These are phyloP conservation scores for Sporisorium iseilematis-ciliati DNA, from an alignment of 1,284 basidiomycete species.

Conservation along the genomic window DNA sequence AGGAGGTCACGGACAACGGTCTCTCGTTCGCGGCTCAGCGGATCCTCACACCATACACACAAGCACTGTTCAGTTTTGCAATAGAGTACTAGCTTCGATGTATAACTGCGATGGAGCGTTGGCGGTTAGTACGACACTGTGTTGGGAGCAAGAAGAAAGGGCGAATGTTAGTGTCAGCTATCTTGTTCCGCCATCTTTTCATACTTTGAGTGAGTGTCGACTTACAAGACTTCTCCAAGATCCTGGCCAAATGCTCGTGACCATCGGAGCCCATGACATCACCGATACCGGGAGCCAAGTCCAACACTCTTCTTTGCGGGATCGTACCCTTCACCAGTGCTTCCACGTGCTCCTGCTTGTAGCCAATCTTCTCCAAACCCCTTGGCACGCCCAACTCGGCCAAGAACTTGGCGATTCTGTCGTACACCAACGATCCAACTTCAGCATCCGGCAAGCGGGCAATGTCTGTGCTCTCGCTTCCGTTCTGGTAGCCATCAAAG, in stretches of 20 bases:
- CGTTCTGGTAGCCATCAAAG: constrained; percentile 74
- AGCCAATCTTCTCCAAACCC: constrained; percentile 87
- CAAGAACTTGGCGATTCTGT: constrained; percentile 90
- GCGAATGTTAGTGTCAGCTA: background rate
- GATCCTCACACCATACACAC: too few relatives aligned
- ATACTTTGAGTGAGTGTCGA: background rate
- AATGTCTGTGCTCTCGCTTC: constrained; percentile 43
- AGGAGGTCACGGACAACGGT: too few relatives aligned
- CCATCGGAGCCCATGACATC: constrained; percentile 76
- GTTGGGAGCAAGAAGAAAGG: background rate
- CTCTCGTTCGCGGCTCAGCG: too few relatives aligned
- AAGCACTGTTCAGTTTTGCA: too few relatives aligned
- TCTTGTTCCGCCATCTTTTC: background rate
- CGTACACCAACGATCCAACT: constrained; percentile 84
- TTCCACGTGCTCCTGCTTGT: constrained; percentile 71
- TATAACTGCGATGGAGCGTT: too few relatives aligned
- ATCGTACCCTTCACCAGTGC: constrained; percentile 85
- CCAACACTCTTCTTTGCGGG: constrained; percentile 86
- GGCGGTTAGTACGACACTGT: too few relatives aligned
- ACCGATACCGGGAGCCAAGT: constrained; percentile 62
- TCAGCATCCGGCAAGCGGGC: constrained; percentile 82
- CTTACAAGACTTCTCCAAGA: constrained; percentile 58
- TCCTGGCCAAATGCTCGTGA: constrained; percentile 58
- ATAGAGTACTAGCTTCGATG: too few relatives aligned
- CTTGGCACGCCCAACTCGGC: constrained; percentile 87